Conservation (phyloP, 306 rosid species). For the Sechiopsis laciniata region DNA sequence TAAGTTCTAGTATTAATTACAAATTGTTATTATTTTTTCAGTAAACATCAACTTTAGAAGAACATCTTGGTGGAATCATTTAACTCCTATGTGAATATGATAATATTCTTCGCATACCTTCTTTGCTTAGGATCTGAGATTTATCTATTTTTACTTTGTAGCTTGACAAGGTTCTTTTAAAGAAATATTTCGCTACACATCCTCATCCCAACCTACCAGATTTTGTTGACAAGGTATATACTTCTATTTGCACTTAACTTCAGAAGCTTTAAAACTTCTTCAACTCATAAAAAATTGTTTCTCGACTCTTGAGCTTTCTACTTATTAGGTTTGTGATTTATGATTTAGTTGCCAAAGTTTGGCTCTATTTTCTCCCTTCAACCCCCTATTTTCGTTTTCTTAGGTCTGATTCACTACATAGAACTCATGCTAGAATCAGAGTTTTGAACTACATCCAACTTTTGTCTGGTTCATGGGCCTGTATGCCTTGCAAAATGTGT, state of each 20-base stretch:
- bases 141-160: constrained; percentile 36
- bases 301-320: neutral
- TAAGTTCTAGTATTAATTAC: constrained; percentile 1
- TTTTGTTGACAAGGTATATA: constrained; percentile 75
- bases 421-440: neutral
- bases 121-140: constrained; percentile 22
- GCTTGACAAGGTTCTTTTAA: constrained; percentile 83
- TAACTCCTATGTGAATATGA: constrained; percentile 1
- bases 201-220: constrained; percentile 59
- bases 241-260: neutral
- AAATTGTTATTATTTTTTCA: neutral
- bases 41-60: neutral
- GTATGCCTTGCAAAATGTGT: neutral
- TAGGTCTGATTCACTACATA: neutral
- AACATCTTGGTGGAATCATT: neutral
- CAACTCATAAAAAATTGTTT: neutral
- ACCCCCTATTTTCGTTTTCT: neutral
- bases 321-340: neutral
- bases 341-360: constrained; percentile 5
- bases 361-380: neutral
- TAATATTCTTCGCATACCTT: constrained; percentile 27
- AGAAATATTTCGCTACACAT: constrained; percentile 60
- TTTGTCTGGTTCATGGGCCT: neutral
- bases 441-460: neutral
- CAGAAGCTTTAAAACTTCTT: constrained; percentile 3